A percentile compares a stretch with the other conserved stretches of the same genome.
Conservation (phyloP, 2,329 filamentous ascomycete species). For the Aspergillus sp. region DNA sequence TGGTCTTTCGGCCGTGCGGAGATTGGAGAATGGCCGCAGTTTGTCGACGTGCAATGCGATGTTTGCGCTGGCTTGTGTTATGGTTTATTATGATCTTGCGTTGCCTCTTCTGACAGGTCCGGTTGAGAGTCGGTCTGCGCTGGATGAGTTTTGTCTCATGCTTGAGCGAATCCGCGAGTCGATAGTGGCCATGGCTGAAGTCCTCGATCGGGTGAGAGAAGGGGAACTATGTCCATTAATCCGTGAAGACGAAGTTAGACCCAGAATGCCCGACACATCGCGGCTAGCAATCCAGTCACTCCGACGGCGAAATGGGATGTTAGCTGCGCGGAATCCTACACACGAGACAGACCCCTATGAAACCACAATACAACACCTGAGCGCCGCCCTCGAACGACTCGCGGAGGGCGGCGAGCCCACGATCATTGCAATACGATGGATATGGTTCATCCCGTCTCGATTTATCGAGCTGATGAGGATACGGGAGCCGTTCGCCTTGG, state of each 20-base stretch:
- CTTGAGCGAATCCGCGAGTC: slow-evolving; percentile 25
- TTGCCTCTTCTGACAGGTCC: slow-evolving; percentile 14
- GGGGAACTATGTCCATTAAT: slow-evolving; percentile 24
- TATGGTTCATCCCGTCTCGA: slow-evolving; percentile 57
- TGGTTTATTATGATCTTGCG: slow-evolving; percentile 31
- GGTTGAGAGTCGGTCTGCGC: slow-evolving; percentile 4
- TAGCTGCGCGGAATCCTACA: slow-evolving; percentile 12
- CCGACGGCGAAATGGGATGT: slow-evolving; percentile 17
- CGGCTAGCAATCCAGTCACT: slow-evolving; percentile 23
- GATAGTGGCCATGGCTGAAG: slow-evolving; percentile 18
- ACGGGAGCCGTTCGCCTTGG: slow-evolving; percentile 35
- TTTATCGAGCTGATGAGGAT: slow-evolving; percentile 42
- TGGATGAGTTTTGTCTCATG: slow-evolving; percentile 27
- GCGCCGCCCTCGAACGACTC: slow-evolving; percentile 21
- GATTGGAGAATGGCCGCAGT: slow-evolving; percentile 12
- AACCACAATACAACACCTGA: slow-evolving; percentile 21
- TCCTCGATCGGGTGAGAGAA: slow-evolving; percentile 16
- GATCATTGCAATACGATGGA: slow-evolving; percentile 46
- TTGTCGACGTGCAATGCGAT: slow-evolving; percentile 28
- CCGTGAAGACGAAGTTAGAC: slow-evolving; percentile 12
- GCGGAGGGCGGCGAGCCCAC: slow-evolving; percentile 23
- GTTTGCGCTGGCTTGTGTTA: slow-evolving; percentile 28
- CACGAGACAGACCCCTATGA: slow-evolving; percentile 24
- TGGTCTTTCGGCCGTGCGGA: slow-evolving; percentile 12
- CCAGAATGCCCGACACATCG: slow-evolving; percentile 31